Conservation (phyloP, 306 rosid species). For the Pachyrhizus erosus region DNA sequence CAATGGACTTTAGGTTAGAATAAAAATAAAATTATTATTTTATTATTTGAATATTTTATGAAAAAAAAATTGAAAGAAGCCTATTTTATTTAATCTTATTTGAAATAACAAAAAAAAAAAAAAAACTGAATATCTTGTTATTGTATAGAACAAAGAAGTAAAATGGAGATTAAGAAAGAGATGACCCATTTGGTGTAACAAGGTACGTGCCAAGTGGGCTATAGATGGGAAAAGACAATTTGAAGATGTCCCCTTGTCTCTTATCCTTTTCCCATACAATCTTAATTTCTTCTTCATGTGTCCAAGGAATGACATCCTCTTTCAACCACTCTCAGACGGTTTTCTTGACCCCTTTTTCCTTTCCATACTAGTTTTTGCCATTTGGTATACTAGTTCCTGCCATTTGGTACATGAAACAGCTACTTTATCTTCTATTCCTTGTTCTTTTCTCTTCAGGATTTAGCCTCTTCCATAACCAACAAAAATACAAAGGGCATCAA, state of each 20-base stretch:
- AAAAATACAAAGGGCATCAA: slow-evolving; percentile 24
- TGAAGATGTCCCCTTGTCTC: slow-evolving; percentile 27
- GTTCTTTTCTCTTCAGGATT: slow-evolving; percentile 31
- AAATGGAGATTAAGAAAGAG: neutral
- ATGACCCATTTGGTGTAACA: neutral
- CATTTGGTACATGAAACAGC: slow-evolving; percentile 44
- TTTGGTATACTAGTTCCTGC: slow-evolving; percentile 33
- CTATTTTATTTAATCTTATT: too few species aligned
- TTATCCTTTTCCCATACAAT: neutral
- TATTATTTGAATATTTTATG: too few species aligned
- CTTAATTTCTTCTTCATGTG: slow-evolving; percentile 39
- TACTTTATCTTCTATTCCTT: slow-evolving; percentile 15
- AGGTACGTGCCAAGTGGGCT: neutral
- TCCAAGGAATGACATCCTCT: slow-evolving; percentile 43
- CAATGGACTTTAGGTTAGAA: too few species aligned
- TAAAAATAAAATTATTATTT: too few species aligned
- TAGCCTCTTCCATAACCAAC: slow-evolving; percentile 12
- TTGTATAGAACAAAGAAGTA: neutral
- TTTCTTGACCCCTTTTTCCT: slow-evolving; percentile 56
- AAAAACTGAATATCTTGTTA: neutral
- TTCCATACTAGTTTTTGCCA: slow-evolving; percentile 34
- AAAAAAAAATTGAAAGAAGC: too few species aligned
- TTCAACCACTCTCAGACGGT: slow-evolving; percentile 57
- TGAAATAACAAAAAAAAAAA: too few species aligned
- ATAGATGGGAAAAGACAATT: slow-evolving; percentile 38